Conservation (phyloP, 495 filamentous ascomycete species). For the Podospora bellae-mahoneyi region DNA sequence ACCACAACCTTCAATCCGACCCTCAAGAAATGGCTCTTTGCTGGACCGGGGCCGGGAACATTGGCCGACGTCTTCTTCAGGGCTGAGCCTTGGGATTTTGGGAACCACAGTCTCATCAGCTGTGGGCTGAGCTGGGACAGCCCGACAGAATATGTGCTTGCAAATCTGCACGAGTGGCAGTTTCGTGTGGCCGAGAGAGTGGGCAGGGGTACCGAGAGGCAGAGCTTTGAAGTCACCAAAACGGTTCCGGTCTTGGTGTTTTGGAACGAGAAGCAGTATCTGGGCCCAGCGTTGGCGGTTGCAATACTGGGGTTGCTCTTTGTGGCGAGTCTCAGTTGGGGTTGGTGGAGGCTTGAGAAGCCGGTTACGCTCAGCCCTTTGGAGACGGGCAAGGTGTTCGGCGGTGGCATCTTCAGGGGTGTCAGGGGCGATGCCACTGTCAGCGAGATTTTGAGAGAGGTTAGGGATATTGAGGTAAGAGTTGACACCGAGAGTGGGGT, state of each 20-base stretch:
- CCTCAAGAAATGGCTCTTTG: neutral
- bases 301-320: neutral
- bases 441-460: neutral
- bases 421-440: neutral
- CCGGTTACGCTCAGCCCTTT: constrained; percentile 5
- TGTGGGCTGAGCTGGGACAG: neutral
- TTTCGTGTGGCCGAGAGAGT: constrained; percentile 1
- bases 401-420: neutral
- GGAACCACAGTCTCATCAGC: neutral
- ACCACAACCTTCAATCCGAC: neutral
- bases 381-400: constrained; percentile 4
- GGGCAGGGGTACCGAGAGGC: neutral
- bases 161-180: constrained; percentile 4
- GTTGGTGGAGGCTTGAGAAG: constrained; percentile 5
- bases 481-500: neutral
- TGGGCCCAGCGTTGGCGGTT: neutral
- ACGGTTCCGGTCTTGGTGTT: constrained; percentile 1
- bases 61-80: constrained; percentile 5
- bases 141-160: neutral
- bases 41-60: neutral
- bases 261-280: neutral
- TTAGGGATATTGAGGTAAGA: neutral
- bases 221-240: neutral
- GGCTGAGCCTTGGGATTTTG: constrained; percentile 3
- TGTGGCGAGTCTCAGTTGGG: neutral